Percentiles rank a stretch among this genome's conserved stretches.
phyloP scores from a whole-genome alignment of 1,284 basidiomycete genomes.

The Sporisorium reilianum region DNA sequence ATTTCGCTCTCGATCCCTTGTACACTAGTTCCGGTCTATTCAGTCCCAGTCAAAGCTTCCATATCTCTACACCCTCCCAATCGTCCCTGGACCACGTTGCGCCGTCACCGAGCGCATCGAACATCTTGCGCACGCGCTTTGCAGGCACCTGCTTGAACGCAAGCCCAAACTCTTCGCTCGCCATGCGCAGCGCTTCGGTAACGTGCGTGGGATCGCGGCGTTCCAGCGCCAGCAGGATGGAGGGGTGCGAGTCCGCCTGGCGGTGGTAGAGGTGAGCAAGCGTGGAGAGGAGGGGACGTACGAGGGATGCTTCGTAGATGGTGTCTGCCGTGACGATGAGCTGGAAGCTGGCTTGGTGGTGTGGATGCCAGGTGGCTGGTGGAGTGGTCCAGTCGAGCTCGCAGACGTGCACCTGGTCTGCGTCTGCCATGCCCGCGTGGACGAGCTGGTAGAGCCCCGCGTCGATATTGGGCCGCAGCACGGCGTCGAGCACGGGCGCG shows the following conservation, averaged over 20 bases:
- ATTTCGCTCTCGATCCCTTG: constrained; percentile 10
- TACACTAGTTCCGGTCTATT: constrained; percentile 28
- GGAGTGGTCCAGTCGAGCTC: constrained; percentile 74
- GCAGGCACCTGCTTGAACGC: constrained; percentile 75
- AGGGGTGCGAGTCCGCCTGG: constrained; percentile 71
- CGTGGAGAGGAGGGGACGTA: constrained; percentile 79
- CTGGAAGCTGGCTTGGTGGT: constrained; percentile 72
- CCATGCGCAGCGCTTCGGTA: constrained; percentile 32
- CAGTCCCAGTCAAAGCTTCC: constrained; percentile 71
- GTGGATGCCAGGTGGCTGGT: constrained; percentile 20
- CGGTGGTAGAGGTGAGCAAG: constrained; percentile 72
- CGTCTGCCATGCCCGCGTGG: background rate
- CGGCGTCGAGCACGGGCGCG: constrained; percentile 76
- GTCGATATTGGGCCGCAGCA: constrained; percentile 78
- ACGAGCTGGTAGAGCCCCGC: constrained; percentile 70
- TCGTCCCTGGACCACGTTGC: constrained; percentile 75
- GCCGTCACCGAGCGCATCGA: constrained; percentile 74
- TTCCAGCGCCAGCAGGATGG: constrained; percentile 70
- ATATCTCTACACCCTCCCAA: constrained; percentile 82
- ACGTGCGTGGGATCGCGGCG: constrained; percentile 36
- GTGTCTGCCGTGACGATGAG: constrained; percentile 88
- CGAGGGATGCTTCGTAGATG: constrained; percentile 77
- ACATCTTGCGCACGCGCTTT: constrained; percentile 75
- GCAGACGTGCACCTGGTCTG: constrained; percentile 73
- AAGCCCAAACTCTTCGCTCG: constrained; percentile 73